Evolutionary conservation across 768 basidiomycete species (phyloP), one percentile per base, ranked within the genome.

Genomic region (Kwoniella sp.): DNA sequence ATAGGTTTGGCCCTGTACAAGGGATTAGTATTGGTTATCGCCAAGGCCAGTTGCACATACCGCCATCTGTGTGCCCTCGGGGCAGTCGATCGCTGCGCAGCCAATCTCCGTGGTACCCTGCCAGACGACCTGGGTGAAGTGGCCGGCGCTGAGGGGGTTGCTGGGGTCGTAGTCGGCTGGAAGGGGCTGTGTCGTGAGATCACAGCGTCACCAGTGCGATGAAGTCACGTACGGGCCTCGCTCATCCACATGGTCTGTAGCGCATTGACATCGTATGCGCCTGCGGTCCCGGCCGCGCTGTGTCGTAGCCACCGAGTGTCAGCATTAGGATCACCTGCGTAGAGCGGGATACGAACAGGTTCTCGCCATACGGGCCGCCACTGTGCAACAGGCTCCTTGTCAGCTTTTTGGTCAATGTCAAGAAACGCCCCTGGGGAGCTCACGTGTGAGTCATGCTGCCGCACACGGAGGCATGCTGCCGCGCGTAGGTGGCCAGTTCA

Each of bases 391-490:
- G 27, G 12, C 3, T 32, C 19, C 7, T 1, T 10, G n/a, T 46
- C 32, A 32, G 31, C 20, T 6, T 33, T 14, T 11, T 25, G 12
- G n/a, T 19, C 23, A 2, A 43, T 14, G 27, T 11, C 6, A 29
- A 14, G 11, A 17, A n/a, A 14, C 19, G 12, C 22, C 2, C 20
- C 17, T 8, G 1, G 12, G 25, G 38, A 7, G n/a, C 46, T 46
- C 44, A 60, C 58, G 62, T 59, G 68, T 90, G 88, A 56, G 82
- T 29, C 71, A 84, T 87, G 3, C 78, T 66, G 64, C 28, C 48
- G 20, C 88, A 90, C 12, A 74, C 72, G 60, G 82, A 78, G 3
- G 86, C 86, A 84, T 85, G 87, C 46, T 79, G 65, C 65, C 84
- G 81, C 7, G 88, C 88, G 52, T 80, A 80, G 15, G 69, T 65